Percentiles rank a stretch among this genome's conserved stretches.
Evolutionary conservation across 768 basidiomycete genomes (phyloP).

Genomic region (Amanita phalloides): DNA sequence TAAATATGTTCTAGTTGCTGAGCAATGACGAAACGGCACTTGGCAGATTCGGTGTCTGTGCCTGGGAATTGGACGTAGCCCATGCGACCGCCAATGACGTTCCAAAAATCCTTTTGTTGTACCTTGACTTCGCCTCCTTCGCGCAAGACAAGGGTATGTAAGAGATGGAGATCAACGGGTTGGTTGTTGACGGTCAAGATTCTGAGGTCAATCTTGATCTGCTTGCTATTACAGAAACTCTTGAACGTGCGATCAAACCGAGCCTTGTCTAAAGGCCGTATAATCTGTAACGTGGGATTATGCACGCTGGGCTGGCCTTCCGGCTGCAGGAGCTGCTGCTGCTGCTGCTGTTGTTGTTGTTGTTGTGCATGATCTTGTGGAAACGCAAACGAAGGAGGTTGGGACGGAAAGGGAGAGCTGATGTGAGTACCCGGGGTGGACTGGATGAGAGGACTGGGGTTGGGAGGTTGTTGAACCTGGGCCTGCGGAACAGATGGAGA

Average conservation of each 20-base stretch:
- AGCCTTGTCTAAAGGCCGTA: conserved; percentile 35
- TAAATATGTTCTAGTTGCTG: conserved; percentile 51
- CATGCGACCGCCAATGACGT: conserved; percentile 56
- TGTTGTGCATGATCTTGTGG: not conserved
- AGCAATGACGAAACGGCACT: conserved; percentile 51
- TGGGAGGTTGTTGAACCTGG: conserved; percentile 11
- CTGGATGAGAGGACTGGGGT: conserved; percentile 3
- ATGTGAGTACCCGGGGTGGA: not conserved
- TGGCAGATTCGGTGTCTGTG: conserved; percentile 47
- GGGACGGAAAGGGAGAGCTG: conserved; percentile 1
- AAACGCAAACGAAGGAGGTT: not conserved
- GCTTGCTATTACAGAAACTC: conserved; percentile 32
- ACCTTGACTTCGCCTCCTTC: conserved; percentile 44
- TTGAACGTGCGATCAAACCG: conserved; percentile 44
- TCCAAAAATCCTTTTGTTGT: conserved; percentile 46
- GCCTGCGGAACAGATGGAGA: not conserved
- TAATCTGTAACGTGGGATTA: conserved; percentile 4
- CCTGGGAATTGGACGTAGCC: conserved; percentile 58
- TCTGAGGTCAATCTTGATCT: conserved; percentile 26
- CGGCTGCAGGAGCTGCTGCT: conserved; percentile 2
- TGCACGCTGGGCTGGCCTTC: not conserved
- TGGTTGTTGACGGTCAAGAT: conserved; percentile 40
- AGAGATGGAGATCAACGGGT: conserved; percentile 44
- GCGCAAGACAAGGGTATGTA: conserved; percentile 50
- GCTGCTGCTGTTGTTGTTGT: not conserved